Evolutionary conservation across 352 stramenopile genomes (phyloP).

Genomic region (Aphanomyces euteiches): DNA sequence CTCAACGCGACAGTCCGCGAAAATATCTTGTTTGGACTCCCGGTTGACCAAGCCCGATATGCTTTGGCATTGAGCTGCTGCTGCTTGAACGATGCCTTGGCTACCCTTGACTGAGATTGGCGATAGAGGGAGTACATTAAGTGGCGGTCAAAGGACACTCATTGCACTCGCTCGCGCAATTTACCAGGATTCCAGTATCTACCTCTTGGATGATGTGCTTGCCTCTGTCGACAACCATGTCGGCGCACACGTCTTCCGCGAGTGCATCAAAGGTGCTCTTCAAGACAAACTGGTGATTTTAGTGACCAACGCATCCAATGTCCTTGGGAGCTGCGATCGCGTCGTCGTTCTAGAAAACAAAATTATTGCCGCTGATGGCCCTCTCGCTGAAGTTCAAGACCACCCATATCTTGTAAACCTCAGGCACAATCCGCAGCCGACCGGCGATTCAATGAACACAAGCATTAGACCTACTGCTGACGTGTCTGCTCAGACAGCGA

Average conservation of each 20-base stretch:
- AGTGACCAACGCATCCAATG: conserved; percentile 37
- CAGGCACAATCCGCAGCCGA: background rate
- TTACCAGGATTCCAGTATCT: conserved; percentile 38
- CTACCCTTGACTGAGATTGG: conserved; percentile 72
- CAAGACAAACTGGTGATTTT: conserved; percentile 30
- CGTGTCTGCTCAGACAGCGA: background rate
- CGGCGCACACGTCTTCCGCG: conserved; percentile 28
- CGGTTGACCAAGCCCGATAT: conserved; percentile 52
- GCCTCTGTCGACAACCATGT: conserved; percentile 30
- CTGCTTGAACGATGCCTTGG: conserved; percentile 48
- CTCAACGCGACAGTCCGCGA: conserved; percentile 68
- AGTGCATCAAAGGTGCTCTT: conserved; percentile 6
- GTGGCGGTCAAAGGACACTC: conserved; percentile 57
- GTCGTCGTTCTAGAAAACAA: conserved; percentile 59
- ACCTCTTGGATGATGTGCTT: conserved; percentile 30
- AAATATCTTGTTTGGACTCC: conserved; percentile 70
- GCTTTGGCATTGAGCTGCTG: conserved; percentile 52
- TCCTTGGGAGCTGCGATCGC: conserved; percentile 54
- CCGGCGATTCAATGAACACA: background rate
- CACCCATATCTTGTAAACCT: conserved; percentile 6
- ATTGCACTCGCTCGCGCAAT: conserved; percentile 54
- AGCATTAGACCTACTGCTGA: background rate
- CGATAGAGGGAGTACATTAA: conserved; percentile 46
- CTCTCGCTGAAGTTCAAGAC: background rate
- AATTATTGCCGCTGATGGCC: conserved; percentile 10